Percentiles rank a stretch among this genome's conserved stretches.
Evolutionary conservation across 2,329 filamentous ascomycete genomes (phyloP).

Genomic region (Cercospora canescens): DNA sequence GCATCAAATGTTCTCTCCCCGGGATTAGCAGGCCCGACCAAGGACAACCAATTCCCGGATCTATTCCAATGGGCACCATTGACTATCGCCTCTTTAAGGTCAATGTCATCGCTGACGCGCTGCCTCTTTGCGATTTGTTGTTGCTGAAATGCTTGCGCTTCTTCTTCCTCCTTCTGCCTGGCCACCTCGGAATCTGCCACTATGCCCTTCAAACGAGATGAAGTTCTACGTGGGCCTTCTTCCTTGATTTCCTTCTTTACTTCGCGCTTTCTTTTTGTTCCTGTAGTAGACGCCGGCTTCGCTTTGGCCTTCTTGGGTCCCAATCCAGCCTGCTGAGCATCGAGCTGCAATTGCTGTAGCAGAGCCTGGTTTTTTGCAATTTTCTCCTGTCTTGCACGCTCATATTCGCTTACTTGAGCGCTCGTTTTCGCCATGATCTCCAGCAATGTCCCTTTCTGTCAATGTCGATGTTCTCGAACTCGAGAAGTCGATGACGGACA

Average conservation of each 20-base stretch:
- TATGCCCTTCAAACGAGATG: conserved; percentile 62
- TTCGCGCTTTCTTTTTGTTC: conserved; percentile 43
- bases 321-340: conserved; percentile 67
- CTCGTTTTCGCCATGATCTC: conserved; percentile 18
- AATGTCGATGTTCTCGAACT: neutral
- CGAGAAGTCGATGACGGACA: conserved; percentile 18
- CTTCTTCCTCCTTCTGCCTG: conserved; percentile 68
- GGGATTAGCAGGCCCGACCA: conserved; percentile 72
- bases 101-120: conserved; percentile 67
- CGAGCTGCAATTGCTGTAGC: conserved; percentile 71
- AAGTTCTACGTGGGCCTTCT: conserved; percentile 57
- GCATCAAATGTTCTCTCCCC: conserved; percentile 82
- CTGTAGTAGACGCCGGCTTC: conserved; percentile 44
- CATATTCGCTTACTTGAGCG: conserved; percentile 72
- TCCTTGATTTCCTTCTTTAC: conserved; percentile 59
- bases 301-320: conserved; percentile 56
- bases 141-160: conserved; percentile 56
- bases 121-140: conserved; percentile 60
- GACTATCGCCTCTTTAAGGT: conserved; percentile 74
- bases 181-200: conserved; percentile 67
- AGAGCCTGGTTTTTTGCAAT: conserved; percentile 84
- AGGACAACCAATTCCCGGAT: conserved; percentile 65
- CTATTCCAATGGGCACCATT: conserved; percentile 71
- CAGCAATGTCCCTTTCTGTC: neutral
- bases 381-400: conserved; percentile 80